Base-by-base conservation (phyloP, 768 basidiomycete species). In the Filobasidium wieringae region DNA sequence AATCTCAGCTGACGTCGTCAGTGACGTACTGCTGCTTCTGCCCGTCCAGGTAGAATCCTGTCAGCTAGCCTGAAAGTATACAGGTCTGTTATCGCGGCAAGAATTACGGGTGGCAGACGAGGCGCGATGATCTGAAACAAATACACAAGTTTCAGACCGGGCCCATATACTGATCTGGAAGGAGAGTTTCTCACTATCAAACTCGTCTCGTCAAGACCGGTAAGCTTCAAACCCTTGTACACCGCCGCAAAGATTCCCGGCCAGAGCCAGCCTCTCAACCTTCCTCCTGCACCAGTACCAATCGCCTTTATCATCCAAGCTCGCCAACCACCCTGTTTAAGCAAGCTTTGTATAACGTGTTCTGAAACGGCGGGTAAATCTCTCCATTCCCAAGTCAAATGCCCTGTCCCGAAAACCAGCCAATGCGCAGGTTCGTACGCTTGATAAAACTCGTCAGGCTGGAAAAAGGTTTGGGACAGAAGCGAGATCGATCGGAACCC, bases 401-500 rank as follows among this genome's bases (percentile, higher is more conserved):
- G 80, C 1, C 91, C 93, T 74, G 89, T 89, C 45, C 91, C 90
- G 70, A 88, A 97, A 51, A 95, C 88, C 40, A 84, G 74, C 56
- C 79, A 79, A 71, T 97, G 87, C 0, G 95, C 95, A 45, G 88
- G 86, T 70, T 99, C 95, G 41, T 97, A 79, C 6, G 90, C 81
- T 70, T 99, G 95, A 66, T 86, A 96, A 73, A 87, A 93, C 74
- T 97, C 95, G 73, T 99, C 95, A 8, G 95, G 91, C 71, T 96
- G 92, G 71, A 97, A 97, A 76, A 86, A 87, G 4, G 91, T 88
- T 54, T 80, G 43, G 11, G 43, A 47, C 22, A 47, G 43, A 27
- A 47, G 43, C 14, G 19, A 22, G 4, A 26, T 7, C 19, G 43
- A 47, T 24, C 43, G 43, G 43, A 47, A 47, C 17, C 19, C 43